Evolutionary conservation across 2,329 filamentous ascomycete species (phyloP), one percentile per base, ranked within the genome.

Genomic region (Pseudogymnoascus sp.): DNA sequence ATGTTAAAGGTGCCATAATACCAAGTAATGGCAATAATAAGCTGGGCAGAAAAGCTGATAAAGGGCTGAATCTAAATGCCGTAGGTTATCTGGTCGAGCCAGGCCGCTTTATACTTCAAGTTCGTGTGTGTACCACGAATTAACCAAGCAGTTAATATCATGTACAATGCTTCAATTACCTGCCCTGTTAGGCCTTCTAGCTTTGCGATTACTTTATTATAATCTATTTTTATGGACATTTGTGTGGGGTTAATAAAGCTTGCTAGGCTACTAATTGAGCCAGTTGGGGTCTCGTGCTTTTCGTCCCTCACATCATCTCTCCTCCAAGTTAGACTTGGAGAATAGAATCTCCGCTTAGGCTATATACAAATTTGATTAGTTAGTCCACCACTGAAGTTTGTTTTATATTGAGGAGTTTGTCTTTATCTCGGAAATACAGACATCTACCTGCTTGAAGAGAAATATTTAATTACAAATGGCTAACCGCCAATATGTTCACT

Each of bases 371-470:
- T 29, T 15, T 48, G 25, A 61, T 21, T 10, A 63, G 67, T 39
- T 68, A 66, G 17, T 71, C 68, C 68, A 66, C 67, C 15, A 64
- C 67, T 5, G 67, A 71, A 41, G 68, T 70, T 29, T 65, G 65
- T 12, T 41, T 15, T 48, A 9, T 13, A 48, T 29, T 7, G 10
- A 4, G 6, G 67, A 6, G 61, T 71, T 2, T 65, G 65, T 3
- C 38, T 62, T 10, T 8, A 15, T 29, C 12, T 5, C 3, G 12
- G 7, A 9, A 8, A 21, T 6, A 27, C 25, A 7, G 2, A 25
- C 5, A 1, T 29, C 25, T 48, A 48, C 42, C 42, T 48, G 25
- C 42, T 29, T 29, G 9, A 48, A 9, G 25, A 25, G 42, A 13
- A 48, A 29, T 2, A 29, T 48, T 41, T 48, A 48, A 29, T 48